Evolutionary conservation across 169 alveolate genomes (phyloP).

Genomic region (Plasmodium yoelii): DNA sequence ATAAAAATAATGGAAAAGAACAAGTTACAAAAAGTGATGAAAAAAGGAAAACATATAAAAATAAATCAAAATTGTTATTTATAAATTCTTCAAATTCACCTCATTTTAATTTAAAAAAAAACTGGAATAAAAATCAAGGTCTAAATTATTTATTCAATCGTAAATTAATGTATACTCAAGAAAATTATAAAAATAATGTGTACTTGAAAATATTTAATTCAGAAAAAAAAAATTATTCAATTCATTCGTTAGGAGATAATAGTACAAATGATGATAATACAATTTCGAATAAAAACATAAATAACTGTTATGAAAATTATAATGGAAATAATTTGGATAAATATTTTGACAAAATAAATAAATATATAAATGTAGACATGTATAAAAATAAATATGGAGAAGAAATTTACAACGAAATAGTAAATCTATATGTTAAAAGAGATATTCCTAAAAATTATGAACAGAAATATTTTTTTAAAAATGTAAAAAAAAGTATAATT

Average conservation of each 20-base stretch:
- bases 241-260: too few species aligned
- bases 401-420: slow-evolving; percentile 32
- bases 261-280: too few species aligned
- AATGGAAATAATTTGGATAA: slow-evolving; percentile 1
- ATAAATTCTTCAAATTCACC: slow-evolving; percentile 19
- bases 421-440: slow-evolving; percentile 59
- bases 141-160: too few species aligned
- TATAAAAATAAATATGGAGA: slow-evolving; percentile 38
- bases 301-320: too few species aligned
- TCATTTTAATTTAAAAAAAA: slow-evolving; percentile 4
- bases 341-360: slow-evolving; percentile 42
- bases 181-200: too few species aligned
- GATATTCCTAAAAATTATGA: slow-evolving; percentile 52
- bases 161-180: too few species aligned
- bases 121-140: neutral
- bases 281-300: too few species aligned
- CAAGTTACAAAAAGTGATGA: neutral
- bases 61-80: slow-evolving; percentile 11
- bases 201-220: too few species aligned
- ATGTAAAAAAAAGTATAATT: slow-evolving; percentile 45
- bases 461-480: slow-evolving; percentile 20
- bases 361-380: slow-evolving; percentile 27
- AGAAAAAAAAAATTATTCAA: too few species aligned
- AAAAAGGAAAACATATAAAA: neutral
- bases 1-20: neutral